These are phyloP conservation scores for Rosa chinensis DNA, from an alignment of 306 rosid species.

Conservation along the genomic window DNA sequence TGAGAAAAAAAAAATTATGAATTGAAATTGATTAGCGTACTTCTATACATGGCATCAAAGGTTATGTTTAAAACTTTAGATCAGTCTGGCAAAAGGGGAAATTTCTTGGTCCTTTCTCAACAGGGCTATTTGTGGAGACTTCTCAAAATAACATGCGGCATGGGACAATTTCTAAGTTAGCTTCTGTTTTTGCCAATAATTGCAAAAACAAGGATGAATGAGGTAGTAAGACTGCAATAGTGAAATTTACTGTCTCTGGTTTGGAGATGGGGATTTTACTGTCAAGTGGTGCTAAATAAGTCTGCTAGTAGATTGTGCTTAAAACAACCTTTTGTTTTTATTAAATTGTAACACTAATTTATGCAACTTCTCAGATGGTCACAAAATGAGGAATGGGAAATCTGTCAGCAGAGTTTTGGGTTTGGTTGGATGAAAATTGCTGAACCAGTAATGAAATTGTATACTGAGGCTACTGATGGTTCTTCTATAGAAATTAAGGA, in stretches of 20 bases:
- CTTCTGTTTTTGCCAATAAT: background rate
- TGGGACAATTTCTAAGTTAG: background rate
- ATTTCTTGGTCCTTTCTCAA: background rate
- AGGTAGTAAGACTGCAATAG: background rate
- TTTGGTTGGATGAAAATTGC: slow-evolving; percentile 83
- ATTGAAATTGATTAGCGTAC: background rate
- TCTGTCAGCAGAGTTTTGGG: slow-evolving; percentile 50
- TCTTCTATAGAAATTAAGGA: slow-evolving; percentile 70
- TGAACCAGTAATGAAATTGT: slow-evolving; percentile 69
- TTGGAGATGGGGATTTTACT: background rate
- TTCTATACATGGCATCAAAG: background rate
- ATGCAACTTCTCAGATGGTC: slow-evolving; percentile 53
- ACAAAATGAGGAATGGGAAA: slow-evolving; percentile 55
- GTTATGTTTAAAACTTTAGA: background rate
- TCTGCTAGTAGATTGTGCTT: background rate
- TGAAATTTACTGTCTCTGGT: background rate
- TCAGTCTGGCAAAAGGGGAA: background rate
- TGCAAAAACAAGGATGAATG: too few relatives aligned
- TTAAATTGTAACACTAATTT: background rate
- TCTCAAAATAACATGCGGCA: background rate
- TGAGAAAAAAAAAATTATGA: background rate
- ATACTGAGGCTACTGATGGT: slow-evolving; percentile 88
- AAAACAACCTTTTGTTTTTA: background rate
- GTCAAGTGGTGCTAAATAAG: background rate
- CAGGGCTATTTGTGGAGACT: background rate